Evolutionary conservation across 177 flowering plant species (phyloP).

Genomic region (Vitis hybrid): DNA sequence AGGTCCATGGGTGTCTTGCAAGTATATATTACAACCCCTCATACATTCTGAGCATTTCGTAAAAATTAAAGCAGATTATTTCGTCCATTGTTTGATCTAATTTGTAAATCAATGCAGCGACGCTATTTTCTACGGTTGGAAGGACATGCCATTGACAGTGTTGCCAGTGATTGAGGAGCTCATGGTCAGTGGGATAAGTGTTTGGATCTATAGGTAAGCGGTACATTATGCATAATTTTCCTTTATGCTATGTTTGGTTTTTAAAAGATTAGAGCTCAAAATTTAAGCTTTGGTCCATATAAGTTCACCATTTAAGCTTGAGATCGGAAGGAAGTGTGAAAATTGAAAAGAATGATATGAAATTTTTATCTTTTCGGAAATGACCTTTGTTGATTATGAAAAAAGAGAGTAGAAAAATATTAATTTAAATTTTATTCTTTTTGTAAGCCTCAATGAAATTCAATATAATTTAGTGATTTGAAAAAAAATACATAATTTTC

Average conservation of each 20-base stretch:
- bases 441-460: too few relatives aligned
- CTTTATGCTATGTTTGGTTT: not conserved
- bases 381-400: too few relatives aligned
- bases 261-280: too few relatives aligned
- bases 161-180: slow-evolving; percentile 35
- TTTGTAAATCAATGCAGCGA: not conserved
- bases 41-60: not conserved
- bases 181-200: slow-evolving; percentile 30
- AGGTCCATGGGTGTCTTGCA: slow-evolving; percentile 34
- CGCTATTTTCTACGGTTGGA: slow-evolving; percentile 13
- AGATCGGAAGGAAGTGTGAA: too few relatives aligned
- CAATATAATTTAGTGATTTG: too few relatives aligned
- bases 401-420: too few relatives aligned
- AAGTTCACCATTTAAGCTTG: too few relatives aligned
- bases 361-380: too few relatives aligned
- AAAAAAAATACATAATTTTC: too few relatives aligned
- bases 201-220: slow-evolving; percentile 44
- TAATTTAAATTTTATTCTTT: too few relatives aligned
- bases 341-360: too few relatives aligned
- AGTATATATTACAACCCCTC: slow-evolving; percentile 2
- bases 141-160: slow-evolving; percentile 24
- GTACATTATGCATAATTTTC: not conserved
- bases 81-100: not conserved
- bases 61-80: not conserved
- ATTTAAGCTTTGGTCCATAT: too few relatives aligned